Evolutionary conservation across 352 stramenopile genomes (phyloP), one percentile per base, ranked within the genome.

Genomic region (Phytophthora foliorum): DNA sequence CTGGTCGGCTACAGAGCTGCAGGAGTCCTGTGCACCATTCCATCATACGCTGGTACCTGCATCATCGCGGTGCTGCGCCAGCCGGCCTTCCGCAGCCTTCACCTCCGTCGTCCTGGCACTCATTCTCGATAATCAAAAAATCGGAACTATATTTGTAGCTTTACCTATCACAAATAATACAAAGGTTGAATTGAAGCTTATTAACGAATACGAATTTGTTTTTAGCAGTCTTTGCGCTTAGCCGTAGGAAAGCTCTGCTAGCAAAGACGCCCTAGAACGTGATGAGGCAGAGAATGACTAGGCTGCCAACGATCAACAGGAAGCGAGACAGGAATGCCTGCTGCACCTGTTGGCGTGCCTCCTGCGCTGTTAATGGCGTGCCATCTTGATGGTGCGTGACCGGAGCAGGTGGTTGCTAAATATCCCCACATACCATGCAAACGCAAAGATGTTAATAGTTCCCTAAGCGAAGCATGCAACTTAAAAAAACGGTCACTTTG

Each of bases 281-380:
- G 52, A 92, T 78, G 31, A 94, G 78, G 50, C 82, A 91, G 14
- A 94, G 66, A 45, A 94, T 79, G 22, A 92, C 84, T 38, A 92
- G 75, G 38, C 80, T 92, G 63, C 86, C 86, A 45, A 92, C 66
- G 27, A 92, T 74, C 41, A 94, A 56, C 51, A 94, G 74, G 62
- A 91, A 67, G 25, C 84, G 82, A n/a, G 84, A 92, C 41, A 94
- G 71, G 54, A 92, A 91, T 9, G 80, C 75, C 51, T 92, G 84
- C 53, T 92, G 84, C 75, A 89, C 81, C 48, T 90, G 84, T 75
- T 92, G 84, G 14, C 66, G 81, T 8, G 60, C 63, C 52, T 92
- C 84, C 32, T 81, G 72, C n/a, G 80, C 63, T 39, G 80, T 82
- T 11, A 88, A 57, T 25, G 76, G 80, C 31, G 74, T 80, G 29